Evolutionary conservation across 495 filamentous ascomycete species (phyloP), one percentile per base, ranked within the genome.

Genomic region (Penicillium turbatum): DNA sequence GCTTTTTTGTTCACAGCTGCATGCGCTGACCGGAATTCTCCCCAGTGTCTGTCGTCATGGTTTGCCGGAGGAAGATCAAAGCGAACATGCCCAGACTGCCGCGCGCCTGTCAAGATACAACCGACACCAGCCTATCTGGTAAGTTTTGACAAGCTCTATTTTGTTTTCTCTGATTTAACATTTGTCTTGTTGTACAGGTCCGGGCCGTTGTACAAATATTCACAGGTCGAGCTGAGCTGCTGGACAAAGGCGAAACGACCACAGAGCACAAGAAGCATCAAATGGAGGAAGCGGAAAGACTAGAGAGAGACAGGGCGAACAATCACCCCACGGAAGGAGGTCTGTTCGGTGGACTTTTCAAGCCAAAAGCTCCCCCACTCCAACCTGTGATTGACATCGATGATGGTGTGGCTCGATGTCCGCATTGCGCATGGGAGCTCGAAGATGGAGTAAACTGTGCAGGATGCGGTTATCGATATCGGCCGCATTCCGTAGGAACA

Each of bases 51-150:
- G 21, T 70, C 79, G 30, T 79, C 79, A 55, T 89, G 86, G 86
- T 83, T 89, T 57, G 71, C 70, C 8, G 76, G 72, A 53, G 79
- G 80, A 50, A 75, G 74, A 61, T 72, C 69, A 35, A 82, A 81
- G 57, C 86, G 86, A 65, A 86, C 83, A 54, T 89, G 86, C 63
- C 86, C 86, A 5, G 86, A 88, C 61, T 89, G 86, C 63, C 79
- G 86, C 54, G 72, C 80, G 0, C 69, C 74, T 7, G 79, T 89
- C 51, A 75, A 72, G 48, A 71, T 73, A 7, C 71, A 81, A 53
- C 86, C 86, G 0, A 81, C 86, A 15, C 86, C 86, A 48, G 82
- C 86, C n/a, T 89, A 86, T 67, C 61, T 87, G 54, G 85, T 87
- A 60, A 65, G 76, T 69, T 30, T 21, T 36, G 19, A 13, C 8